A percentile compares a stretch with the other conserved stretches of the same genome.
Conservation (phyloP, 2,329 filamentous ascomycete species). For the Aureobasidium leucospermi region DNA sequence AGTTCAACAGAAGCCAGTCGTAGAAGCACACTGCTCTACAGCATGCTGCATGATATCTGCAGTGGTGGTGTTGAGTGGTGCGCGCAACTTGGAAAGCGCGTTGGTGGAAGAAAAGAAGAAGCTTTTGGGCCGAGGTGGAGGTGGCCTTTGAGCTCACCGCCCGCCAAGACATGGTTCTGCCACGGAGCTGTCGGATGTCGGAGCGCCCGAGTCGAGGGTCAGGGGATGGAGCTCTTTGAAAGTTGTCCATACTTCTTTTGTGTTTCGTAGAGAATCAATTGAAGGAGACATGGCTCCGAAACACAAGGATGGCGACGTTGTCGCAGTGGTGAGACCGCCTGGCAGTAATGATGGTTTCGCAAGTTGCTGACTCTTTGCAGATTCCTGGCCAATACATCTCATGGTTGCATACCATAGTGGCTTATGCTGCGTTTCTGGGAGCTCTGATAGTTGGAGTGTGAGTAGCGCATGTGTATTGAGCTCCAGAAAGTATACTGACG, state of each 20-base stretch:
- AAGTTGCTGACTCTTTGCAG: conserved; percentile 18
- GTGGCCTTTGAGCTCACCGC: neutral
- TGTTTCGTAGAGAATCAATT: neutral
- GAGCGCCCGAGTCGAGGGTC: neutral
- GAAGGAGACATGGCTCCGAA: conserved; percentile 48
- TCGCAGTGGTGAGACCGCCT: conserved; percentile 46
- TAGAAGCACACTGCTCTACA: neutral
- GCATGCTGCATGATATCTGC: neutral
- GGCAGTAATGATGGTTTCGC: neutral
- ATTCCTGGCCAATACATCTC: conserved; percentile 87
- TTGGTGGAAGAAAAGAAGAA: conserved; percentile 6
- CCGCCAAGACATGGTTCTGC: neutral
- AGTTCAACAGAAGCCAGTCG: too few relatives aligned
- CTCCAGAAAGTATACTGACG: conserved; percentile 12
- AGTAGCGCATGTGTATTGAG: neutral
- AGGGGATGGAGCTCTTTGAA: neutral
- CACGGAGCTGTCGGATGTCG: neutral
- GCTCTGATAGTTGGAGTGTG: conserved; percentile 68
- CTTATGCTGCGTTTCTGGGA: conserved; percentile 80
- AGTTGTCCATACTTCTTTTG: neutral
- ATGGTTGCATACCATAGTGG: conserved; percentile 75
- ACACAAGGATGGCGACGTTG: conserved; percentile 55
- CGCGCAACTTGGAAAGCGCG: neutral
- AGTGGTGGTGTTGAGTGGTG: neutral
- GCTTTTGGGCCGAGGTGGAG: neutral